These are phyloP conservation scores for Scolecobasidium constrictum DNA, from an alignment of 2,329 filamentous ascomycete species.

Conservation along the genomic window DNA sequence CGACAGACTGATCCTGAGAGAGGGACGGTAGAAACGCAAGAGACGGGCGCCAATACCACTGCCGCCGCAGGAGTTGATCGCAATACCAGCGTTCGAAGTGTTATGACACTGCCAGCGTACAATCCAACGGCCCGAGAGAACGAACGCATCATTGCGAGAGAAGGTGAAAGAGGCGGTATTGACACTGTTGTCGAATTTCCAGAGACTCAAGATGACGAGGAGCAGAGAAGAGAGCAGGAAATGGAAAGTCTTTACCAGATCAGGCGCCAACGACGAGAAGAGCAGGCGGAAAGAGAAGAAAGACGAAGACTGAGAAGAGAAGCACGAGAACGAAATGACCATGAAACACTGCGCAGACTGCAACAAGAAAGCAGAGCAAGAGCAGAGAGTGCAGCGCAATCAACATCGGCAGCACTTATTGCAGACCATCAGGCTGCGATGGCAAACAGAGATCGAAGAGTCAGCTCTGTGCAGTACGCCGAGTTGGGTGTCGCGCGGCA, in stretches of 20 bases:
- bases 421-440: conserved; percentile 45
- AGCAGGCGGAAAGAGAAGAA: conserved; percentile 67
- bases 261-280: conserved; percentile 61
- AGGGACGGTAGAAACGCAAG: conserved; percentile 3
- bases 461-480: conserved; percentile 67
- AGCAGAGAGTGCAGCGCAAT: conserved; percentile 28
- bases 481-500: conserved; percentile 66
- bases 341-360: conserved; percentile 31
- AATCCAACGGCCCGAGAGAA: conserved; percentile 58
- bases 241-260: conserved; percentile 94
- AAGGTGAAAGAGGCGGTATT: conserved; percentile 85
- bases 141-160: conserved; percentile 75
- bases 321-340: conserved; percentile 61
- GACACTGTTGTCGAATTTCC: conserved; percentile 84
- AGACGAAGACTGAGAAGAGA: conserved; percentile 59
- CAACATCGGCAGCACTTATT: conserved; percentile 32
- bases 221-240: conserved; percentile 68
- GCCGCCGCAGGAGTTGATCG: conserved; percentile 52
- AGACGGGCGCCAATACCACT: not conserved
- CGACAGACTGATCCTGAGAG: conserved; percentile 2
- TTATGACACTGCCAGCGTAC: conserved; percentile 88
- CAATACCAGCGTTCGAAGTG: conserved; percentile 78
- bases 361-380: conserved; percentile 44
- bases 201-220: conserved; percentile 67
- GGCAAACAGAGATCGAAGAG: conserved; percentile 53